Evolutionary conservation across 2,329 filamentous ascomycete species (phyloP).

Genomic region (Monosporascus sp.): DNA sequence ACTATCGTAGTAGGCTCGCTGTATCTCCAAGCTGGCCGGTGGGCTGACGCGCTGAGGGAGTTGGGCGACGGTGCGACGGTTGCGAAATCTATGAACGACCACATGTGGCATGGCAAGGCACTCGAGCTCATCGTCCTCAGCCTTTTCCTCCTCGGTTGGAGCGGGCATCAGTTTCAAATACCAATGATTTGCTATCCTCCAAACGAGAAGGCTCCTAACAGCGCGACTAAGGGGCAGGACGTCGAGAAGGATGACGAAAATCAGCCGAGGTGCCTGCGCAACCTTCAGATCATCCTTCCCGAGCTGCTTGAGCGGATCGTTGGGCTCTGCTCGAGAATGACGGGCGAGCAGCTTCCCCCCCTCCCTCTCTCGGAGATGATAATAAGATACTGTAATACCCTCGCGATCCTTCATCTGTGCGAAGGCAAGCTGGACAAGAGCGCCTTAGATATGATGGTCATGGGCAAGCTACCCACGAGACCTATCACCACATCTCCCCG

Average conservation of each 20-base stretch:
- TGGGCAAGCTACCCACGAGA: conserved; percentile 51
- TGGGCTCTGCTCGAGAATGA: conserved; percentile 66
- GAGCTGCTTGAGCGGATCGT: conserved; percentile 72
- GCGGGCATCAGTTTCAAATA: conserved; percentile 77
- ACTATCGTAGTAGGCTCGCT: conserved; percentile 77
- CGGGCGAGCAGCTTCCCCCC: conserved; percentile 64
- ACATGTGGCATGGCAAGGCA: conserved; percentile 96
- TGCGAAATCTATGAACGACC: conserved; percentile 76
- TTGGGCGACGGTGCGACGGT: conserved; percentile 73
- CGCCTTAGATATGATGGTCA: conserved; percentile 60
- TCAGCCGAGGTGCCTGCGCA: conserved; percentile 49
- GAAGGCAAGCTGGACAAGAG: conserved; percentile 57
- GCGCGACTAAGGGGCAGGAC: conserved; percentile 28
- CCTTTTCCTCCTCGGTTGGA: conserved; percentile 79
- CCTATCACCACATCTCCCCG: conserved; percentile 47
- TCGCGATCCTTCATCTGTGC: conserved; percentile 61
- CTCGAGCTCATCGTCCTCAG: conserved; percentile 82
- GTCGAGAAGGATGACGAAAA: conserved; percentile 34
- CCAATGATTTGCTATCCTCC: conserved; percentile 49
- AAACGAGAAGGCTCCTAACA: conserved; percentile 41
- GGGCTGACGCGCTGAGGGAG: conserved; percentile 82
- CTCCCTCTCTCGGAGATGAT: conserved; percentile 67
- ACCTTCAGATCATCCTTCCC: conserved; percentile 57
- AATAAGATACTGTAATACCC: conserved; percentile 66
- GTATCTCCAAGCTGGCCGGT: conserved; percentile 83